Conservation (phyloP, 2,329 filamentous ascomycete species). For the Huntiella savannae region DNA sequence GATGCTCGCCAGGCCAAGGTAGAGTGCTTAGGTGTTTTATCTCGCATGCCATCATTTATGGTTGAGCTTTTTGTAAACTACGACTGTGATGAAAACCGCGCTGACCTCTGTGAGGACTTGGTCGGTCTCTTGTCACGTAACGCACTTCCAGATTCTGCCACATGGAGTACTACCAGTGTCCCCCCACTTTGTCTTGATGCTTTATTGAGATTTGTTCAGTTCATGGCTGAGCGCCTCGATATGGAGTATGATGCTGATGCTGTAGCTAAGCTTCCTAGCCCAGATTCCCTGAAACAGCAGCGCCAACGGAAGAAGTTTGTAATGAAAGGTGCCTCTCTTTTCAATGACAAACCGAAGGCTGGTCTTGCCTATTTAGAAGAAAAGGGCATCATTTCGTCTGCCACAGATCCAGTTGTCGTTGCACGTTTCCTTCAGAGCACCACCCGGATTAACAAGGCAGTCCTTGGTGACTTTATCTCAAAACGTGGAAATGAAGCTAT, state of each 20-base stretch:
- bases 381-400: slow-evolving; percentile 66
- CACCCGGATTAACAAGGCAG: slow-evolving; percentile 70
- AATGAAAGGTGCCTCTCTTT: slow-evolving; percentile 70
- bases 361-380: slow-evolving; percentile 73
- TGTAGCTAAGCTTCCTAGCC: slow-evolving; percentile 44
- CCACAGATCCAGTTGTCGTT: slow-evolving; percentile 54
- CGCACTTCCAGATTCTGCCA: slow-evolving; percentile 88
- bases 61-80: slow-evolving; percentile 95
- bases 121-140: slow-evolving; percentile 82
- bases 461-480: slow-evolving; percentile 80
- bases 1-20: slow-evolving; percentile 97
- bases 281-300: slow-evolving; percentile 46
- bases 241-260: slow-evolving; percentile 31
- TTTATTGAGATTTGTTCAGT: slow-evolving; percentile 76
- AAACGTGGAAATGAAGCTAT: slow-evolving; percentile 79
- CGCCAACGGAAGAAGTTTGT: slow-evolving; percentile 71
- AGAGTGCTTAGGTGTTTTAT: slow-evolving; percentile 79
- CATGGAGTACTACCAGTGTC: slow-evolving; percentile 97
- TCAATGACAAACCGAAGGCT: slow-evolving; percentile 85
- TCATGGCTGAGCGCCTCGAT: slow-evolving; percentile 69
- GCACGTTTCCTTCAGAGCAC: slow-evolving; percentile 81
- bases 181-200: slow-evolving; percentile 88
- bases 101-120: slow-evolving; percentile 88
- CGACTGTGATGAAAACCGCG: slow-evolving; percentile 81
- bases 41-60: slow-evolving; percentile 86